These are phyloP conservation scores for Pyrenophora graminea DNA, from an alignment of 2,329 filamentous ascomycete species.

Conservation along the genomic window DNA sequence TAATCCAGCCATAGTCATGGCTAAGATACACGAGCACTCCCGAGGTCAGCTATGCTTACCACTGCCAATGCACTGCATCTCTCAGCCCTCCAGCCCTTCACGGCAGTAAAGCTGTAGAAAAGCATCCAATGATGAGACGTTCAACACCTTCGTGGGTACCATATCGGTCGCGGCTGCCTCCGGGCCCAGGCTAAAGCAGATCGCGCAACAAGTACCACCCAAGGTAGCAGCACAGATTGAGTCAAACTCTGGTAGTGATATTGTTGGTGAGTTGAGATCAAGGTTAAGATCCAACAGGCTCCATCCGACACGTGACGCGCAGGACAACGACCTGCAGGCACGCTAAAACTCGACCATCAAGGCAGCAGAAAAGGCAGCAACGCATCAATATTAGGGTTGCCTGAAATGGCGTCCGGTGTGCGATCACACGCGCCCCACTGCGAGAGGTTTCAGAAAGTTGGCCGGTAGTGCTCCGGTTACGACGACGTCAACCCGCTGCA, in stretches of 20 bases:
- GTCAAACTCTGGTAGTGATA: too few relatives aligned
- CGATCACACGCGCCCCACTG: slow-evolving; percentile 38
- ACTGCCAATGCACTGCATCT: neutral
- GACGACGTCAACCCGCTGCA: slow-evolving; percentile 40
- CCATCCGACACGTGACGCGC: too few relatives aligned
- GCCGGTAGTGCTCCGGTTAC: slow-evolving; percentile 39
- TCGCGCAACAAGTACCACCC: too few relatives aligned
- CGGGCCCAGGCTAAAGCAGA: neutral
- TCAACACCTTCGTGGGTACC: neutral
- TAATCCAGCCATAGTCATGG: slow-evolving; percentile 15
- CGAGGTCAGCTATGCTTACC: neutral
- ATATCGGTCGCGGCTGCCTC: neutral
- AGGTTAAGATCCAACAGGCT: too few relatives aligned
- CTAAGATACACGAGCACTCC: slow-evolving; percentile 17
- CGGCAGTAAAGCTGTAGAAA: slow-evolving; percentile 30
- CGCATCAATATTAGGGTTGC: slow-evolving; percentile 42
- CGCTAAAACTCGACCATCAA: slow-evolving; percentile 10
- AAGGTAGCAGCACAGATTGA: too few relatives aligned
- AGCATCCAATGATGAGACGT: neutral
- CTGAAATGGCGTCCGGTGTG: slow-evolving; percentile 39
- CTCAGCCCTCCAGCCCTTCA: slow-evolving; percentile 8
- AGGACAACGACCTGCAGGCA: neutral
- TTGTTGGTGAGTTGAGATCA: too few relatives aligned
- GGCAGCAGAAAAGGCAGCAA: slow-evolving; percentile 28
- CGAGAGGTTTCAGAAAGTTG: slow-evolving; percentile 36